These are phyloP conservation scores for Pichia sp. DNA, from an alignment of 1,139 yeast genomes.

Conservation along the genomic window DNA sequence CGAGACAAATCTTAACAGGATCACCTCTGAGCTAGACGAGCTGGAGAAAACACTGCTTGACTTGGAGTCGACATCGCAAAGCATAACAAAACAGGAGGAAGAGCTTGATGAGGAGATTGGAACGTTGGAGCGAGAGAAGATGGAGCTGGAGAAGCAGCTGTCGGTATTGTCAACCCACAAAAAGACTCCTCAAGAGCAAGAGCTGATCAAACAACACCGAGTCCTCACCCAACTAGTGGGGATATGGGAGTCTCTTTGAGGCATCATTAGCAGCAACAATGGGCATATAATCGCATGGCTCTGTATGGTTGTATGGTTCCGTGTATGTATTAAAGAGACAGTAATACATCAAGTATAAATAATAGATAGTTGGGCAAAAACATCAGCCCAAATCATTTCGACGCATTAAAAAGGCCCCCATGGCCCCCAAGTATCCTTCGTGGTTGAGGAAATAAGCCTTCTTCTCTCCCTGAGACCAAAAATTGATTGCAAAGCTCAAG, in stretches of 20 bases:
- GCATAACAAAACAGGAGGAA: background rate
- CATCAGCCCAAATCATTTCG: conserved; percentile 11
- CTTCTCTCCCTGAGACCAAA: conserved; percentile 95
- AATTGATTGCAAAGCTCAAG: conserved; percentile 84
- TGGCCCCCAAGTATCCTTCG: conserved; percentile 94
- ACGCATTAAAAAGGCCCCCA: conserved; percentile 81
- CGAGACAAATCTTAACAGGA: conserved; percentile 4
- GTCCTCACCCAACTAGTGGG: conserved; percentile 1
- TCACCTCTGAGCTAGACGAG: background rate
- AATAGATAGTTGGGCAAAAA: background rate
- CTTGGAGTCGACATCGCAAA: background rate
- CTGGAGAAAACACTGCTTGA: background rate
- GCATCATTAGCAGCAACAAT: background rate
- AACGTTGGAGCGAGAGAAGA: conserved; percentile 19
- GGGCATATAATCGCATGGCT: background rate
- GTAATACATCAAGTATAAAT: background rate
- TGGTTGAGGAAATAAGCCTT: conserved; percentile 88
- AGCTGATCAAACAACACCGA: background rate
- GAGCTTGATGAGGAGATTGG: conserved; percentile 14
- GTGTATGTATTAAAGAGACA: background rate
- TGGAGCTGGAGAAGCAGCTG: background rate
- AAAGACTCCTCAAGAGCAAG: background rate
- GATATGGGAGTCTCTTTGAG: conserved; percentile 11
- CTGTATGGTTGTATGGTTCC: too few species aligned
- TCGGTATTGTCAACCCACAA: background rate